Conservation (phyloP, 2,329 filamentous ascomycete genomes). For the Cladosporium sp. region DNA sequence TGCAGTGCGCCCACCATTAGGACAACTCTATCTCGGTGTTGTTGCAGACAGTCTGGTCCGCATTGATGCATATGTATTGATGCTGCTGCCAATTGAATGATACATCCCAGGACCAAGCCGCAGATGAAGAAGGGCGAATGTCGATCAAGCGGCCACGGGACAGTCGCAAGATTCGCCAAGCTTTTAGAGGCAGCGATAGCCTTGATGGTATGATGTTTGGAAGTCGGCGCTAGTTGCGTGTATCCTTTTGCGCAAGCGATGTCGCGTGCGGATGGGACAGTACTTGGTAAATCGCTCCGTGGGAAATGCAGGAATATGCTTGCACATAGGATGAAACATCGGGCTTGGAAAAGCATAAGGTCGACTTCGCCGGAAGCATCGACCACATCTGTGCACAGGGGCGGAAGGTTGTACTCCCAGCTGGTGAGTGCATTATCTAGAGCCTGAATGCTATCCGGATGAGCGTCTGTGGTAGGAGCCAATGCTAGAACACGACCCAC, state of each 20-base stretch:
- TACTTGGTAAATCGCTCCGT: conserved; percentile 69
- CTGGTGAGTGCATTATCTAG: conserved; percentile 66
- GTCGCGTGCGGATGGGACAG: conserved; percentile 55
- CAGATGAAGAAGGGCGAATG: conserved; percentile 87
- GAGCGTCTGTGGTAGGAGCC: conserved; percentile 34
- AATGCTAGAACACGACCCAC: conserved; percentile 70
- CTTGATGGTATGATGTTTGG: conserved; percentile 67
- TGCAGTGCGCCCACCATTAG: conserved; percentile 77
- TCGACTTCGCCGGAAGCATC: conserved; percentile 71
- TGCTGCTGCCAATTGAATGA: conserved; percentile 81
- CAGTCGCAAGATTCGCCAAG: conserved; percentile 71
- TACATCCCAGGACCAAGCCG: conserved; percentile 73
- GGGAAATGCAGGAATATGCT: conserved; percentile 78
- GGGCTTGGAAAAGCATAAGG: conserved; percentile 88
- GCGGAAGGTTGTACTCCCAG: conserved; percentile 78
- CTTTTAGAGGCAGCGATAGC: conserved; percentile 77
- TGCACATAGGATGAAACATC: conserved; percentile 69
- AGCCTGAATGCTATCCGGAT: conserved; percentile 49
- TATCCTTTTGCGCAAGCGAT: conserved; percentile 47
- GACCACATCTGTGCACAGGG: conserved; percentile 68
- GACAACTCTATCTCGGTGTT: conserved; percentile 67
- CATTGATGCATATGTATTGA: conserved; percentile 43
- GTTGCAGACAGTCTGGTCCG: conserved; percentile 61
- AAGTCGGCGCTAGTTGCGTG: conserved; percentile 51
- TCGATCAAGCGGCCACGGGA: conserved; percentile 68